Percentiles rank a stretch among this genome's conserved stretches.
These are phyloP conservation scores for Corylus americana DNA, from an alignment of 306 rosid genomes.

Conservation along the genomic window DNA sequence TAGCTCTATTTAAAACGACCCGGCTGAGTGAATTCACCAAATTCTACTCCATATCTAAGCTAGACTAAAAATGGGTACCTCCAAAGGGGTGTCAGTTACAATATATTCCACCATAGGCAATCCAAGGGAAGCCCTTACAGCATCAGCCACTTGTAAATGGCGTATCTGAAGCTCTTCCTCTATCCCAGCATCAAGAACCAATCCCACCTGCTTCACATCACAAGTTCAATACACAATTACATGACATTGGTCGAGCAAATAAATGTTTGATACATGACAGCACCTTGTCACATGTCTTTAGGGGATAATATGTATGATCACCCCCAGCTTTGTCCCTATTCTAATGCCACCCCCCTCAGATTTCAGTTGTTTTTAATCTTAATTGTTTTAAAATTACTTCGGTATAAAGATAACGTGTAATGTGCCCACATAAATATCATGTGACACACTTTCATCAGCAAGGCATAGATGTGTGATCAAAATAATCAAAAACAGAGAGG, in stretches of 20 bases:
- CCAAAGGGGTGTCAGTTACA: conserved; percentile 75
- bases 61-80: conserved; percentile 46
- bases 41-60: conserved; percentile 3
- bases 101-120: conserved; percentile 73
- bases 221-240: background rate
- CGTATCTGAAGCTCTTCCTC: conserved; percentile 74
- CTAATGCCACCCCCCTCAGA: background rate
- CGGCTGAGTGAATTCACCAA: conserved; percentile 14
- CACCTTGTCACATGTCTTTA: background rate
- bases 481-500: too few relatives aligned
- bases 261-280: conserved; percentile 13
- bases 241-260: background rate
- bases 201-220: conserved; percentile 63
- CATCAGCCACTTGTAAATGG: conserved; percentile 91
- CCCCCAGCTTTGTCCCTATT: background rate
- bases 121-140: conserved; percentile 92
- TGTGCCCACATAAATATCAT: too few relatives aligned
- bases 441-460: too few relatives aligned
- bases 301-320: too few relatives aligned
- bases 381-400: too few relatives aligned
- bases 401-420: too few relatives aligned
- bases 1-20: background rate
- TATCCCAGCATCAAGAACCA: conserved; percentile 88
- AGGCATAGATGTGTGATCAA: too few relatives aligned
- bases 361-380: too few relatives aligned